Base-by-base conservation (phyloP, 805 yeast genomes). In the Jamesozyma rosinii region DNA sequence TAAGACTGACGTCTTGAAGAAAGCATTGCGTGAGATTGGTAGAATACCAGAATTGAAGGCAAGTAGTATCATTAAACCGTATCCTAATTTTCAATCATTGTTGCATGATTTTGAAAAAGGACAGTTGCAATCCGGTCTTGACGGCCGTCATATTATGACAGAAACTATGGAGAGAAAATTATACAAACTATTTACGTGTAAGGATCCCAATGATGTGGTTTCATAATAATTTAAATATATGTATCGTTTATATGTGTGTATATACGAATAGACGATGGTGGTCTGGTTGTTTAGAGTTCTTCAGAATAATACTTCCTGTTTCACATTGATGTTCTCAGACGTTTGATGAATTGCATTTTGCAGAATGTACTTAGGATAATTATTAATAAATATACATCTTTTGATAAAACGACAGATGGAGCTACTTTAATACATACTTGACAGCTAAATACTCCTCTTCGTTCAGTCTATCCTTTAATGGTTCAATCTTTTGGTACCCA, bases 11-110 rank as follows among this genome's bases (percentile, higher is more conserved):
- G 70, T 78, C 0, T 73, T 69, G 50, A 48, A 68, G 4, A 72
- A 73, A 49, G 69, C 78, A 43, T 49, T 82, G 22, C 68, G 72
- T 41, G 81, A 80, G 44, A 70, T 83, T 49, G 77, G 75, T 43
- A 65, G 70, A 48, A 70, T 82, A 71, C 79, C 83, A 2, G 70
- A 68, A 9, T 55, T 69, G 2, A 72, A 71, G 42, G 74, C 79
- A 0, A 70, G 71, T 37, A 64, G 69, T 18, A 61, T 81, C 2
- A 60, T 64, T 26, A 53, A 63, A 14, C 63, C 61, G 35, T 72
- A 73, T 49, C 62, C 67, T 2, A 64, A 68, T 6, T 59, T 79
- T 20, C 64, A 49, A 42, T 35, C 52, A 1, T 36, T 68, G 24
- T 49, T 47, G 18, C 41, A 49, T 38, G 66, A 51, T 61, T 62